Evolutionary conservation across 192 early-diverging fungal genomes (phyloP), one percentile per base, ranked within the genome.

Genomic region (Podila horticola): DNA sequence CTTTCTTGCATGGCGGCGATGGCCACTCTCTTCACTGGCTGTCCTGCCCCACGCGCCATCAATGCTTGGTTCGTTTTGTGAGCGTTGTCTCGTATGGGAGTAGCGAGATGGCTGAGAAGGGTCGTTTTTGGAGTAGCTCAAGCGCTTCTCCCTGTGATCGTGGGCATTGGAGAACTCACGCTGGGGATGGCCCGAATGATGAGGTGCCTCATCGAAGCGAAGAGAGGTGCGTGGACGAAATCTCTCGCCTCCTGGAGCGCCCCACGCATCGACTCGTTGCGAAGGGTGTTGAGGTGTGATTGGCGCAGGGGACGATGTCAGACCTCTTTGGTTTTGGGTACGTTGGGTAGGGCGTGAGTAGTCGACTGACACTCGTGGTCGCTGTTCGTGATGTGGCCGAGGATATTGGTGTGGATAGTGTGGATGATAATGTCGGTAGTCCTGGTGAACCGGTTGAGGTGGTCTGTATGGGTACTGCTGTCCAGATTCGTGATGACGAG

Each of bases 161-260:
- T 9, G 8, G 20, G 52, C 52, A 10, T 26, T 26, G 8, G 52
- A 24, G 52, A 55, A 55, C 52, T 55, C 52, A 6, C 52, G 52
- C 12, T 55, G 52, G 5, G 52, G 52, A 55, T 55, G 52, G 52
- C 52, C 52, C 5, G 52, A 55, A 26, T 58, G 36, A 58, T 20
- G 67, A 3, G 24, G 55, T 13, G 34, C 67, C 9, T 69, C 67
- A 31, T 11, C 67, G 38, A 41, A 69, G 10, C 57, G 62, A 50
- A 72, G 55, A 10, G 70, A 72, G 7, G 64, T 24, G 4, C 63
- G 49, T 19, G 30, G 55, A 4, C 26, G 50, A 58, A 33, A 58
- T 3, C 41, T 26, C 29, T 72, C 51, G 2, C 31, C 30, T 15
- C 51, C 50, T 2, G 38, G n/a, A 19, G 67, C 26, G 24, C 33